Conservation (phyloP, 2,329 filamentous ascomycete genomes). For the Dactylellina haptotyla region DNA sequence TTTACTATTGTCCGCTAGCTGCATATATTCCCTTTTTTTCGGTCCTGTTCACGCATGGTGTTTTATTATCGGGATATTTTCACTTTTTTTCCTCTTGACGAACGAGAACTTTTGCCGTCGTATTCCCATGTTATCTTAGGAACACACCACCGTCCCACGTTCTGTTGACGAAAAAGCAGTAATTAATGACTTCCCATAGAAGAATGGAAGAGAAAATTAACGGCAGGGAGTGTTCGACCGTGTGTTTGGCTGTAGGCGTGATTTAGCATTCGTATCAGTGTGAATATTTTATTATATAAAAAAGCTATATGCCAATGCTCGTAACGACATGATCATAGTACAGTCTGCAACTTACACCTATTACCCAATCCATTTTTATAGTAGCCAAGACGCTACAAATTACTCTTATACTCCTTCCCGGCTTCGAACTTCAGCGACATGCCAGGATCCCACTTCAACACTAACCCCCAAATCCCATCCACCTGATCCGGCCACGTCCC, state of each 20-base stretch:
- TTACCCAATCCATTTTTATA: neutral
- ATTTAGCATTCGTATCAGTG: too few species aligned
- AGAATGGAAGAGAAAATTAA: slow-evolving; percentile 48
- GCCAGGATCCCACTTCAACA: slow-evolving; percentile 32
- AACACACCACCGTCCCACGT: slow-evolving; percentile 14
- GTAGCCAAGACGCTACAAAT: slow-evolving; percentile 9
- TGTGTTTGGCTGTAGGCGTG: neutral
- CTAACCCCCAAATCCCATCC: slow-evolving; percentile 40
- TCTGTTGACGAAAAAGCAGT: slow-evolving; percentile 50
- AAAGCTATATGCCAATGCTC: too few species aligned
- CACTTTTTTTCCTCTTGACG: slow-evolving; percentile 40
- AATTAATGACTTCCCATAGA: slow-evolving; percentile 53
- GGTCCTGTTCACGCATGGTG: slow-evolving; percentile 54
- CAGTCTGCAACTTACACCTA: neutral
- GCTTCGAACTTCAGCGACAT: slow-evolving; percentile 42
- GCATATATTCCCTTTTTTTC: slow-evolving; percentile 52
- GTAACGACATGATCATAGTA: neutral
- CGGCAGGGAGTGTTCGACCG: slow-evolving; percentile 8
- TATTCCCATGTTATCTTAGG: slow-evolving; percentile 33
- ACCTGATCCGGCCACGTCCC: slow-evolving; percentile 49
- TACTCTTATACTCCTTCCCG: slow-evolving; percentile 23
- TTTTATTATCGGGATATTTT: slow-evolving; percentile 54
- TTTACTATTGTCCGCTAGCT: slow-evolving; percentile 34
- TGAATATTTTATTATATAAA: too few species aligned
- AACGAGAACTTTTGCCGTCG: slow-evolving; percentile 24